Base-by-base conservation (phyloP, 106 monocot species). In the Apostasia shenzhenica region DNA sequence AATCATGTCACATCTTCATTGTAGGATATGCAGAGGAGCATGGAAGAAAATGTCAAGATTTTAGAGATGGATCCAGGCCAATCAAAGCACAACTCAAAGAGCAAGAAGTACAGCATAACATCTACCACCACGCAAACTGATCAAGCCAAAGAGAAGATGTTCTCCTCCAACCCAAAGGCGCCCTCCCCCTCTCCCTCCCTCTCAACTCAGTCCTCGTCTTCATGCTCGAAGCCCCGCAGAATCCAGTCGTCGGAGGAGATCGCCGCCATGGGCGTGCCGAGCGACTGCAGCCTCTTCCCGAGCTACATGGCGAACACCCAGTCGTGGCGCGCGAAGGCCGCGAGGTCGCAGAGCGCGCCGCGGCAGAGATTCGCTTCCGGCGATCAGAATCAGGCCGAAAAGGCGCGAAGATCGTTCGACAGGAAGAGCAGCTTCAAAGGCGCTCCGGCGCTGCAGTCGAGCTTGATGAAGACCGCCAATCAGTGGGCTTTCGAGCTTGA, bases 221-320 rank as follows among this genome's bases (percentile, higher is more conserved):
- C 7, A 14, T 3, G 1, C 50, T 48, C 55, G 41, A 56, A 14
- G 58, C 63, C 41, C 39, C 37, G 7, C 14, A 40, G 13, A 45
- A 41, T 40, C 0, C 8, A 0, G 4, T 3, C 9, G 4, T 50
- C 50, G 50, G 9, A 40, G 45, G 45, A 40, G 45, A 1, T 42
- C 0, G 1, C 13, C 3, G 4, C 7, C 45, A 8, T 8, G 4
- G 50, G 50, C 41, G 42, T 43, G 6, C 39, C 61, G 2, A 40
- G 1, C 39, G 84, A 84, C 26, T 73, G 66, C 50, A 26, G 70
- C 1, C 14, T 67, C 14, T 71, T 8, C 58, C 81, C 81, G 2
- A 81, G 66, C 50, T 85, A 85, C 59, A 85, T 85, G 85, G 85
- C 85, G 6, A 78, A 85, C 12, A 85, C 85, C 14, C 58, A 81